Percentiles rank a stretch among this genome's conserved stretches.
These are phyloP conservation scores for Verticillium isaacii DNA, from an alignment of 2,329 filamentous ascomycete species.

Conservation along the genomic window DNA sequence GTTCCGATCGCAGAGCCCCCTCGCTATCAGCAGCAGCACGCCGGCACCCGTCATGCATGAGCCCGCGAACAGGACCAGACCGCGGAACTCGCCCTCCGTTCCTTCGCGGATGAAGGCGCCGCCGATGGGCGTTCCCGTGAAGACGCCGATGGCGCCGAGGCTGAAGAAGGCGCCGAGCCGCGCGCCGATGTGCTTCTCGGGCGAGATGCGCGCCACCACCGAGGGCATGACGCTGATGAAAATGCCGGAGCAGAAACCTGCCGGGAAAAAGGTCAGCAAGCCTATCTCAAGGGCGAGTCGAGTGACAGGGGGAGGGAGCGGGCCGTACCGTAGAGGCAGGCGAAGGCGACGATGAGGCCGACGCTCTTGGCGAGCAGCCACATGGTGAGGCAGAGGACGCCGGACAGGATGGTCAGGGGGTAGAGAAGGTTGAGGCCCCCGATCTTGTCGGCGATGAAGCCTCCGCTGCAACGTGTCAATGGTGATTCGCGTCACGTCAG, in stretches of 20 bases:
- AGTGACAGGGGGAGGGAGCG: no score
- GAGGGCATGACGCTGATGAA: slow-evolving; percentile 7
- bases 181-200: slow-evolving; percentile 3
- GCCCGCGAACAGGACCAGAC: slow-evolving; percentile 2
- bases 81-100: background rate
- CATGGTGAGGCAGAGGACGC: slow-evolving; percentile 5
- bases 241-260: slow-evolving; percentile 6
- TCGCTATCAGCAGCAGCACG: background rate
- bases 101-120: slow-evolving; percentile 5
- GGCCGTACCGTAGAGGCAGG: slow-evolving; percentile 4
- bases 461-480: background rate
- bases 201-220: slow-evolving; percentile 1
- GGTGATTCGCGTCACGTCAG: background rate
- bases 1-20: slow-evolving; percentile 3
- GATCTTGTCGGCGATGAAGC: slow-evolving; percentile 7
- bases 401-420: slow-evolving; percentile 7
- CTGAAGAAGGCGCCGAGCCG: slow-evolving; percentile 5
- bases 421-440: slow-evolving; percentile 10
- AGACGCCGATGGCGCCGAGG: slow-evolving; percentile 5
- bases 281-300: background rate
- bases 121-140: slow-evolving; percentile 7
- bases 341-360: slow-evolving; percentile 4
- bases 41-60: slow-evolving; percentile 1
- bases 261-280: background rate
- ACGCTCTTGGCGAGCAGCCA: slow-evolving; percentile 7